These are phyloP conservation scores for Clavulina sp. DNA, from an alignment of 768 basidiomycete genomes.

Conservation along the genomic window DNA sequence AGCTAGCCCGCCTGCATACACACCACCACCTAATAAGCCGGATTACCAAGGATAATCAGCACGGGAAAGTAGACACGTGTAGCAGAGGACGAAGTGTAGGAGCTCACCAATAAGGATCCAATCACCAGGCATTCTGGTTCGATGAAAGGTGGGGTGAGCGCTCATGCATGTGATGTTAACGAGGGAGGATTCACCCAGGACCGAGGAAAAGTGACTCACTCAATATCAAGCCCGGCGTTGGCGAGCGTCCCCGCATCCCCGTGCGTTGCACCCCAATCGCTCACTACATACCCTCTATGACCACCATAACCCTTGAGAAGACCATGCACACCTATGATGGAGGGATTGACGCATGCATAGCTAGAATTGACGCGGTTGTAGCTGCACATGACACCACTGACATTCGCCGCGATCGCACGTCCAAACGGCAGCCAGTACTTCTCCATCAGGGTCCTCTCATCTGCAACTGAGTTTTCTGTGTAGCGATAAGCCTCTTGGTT, in stretches of 20 bases:
- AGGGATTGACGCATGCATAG: slow-evolving; percentile 12
- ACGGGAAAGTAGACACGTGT: no score
- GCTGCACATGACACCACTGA: slow-evolving; percentile 33
- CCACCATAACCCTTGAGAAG: slow-evolving; percentile 16
- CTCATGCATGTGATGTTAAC: neutral
- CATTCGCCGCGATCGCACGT: slow-evolving; percentile 44
- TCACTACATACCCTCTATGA: slow-evolving; percentile 15
- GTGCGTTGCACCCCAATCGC: slow-evolving; percentile 50
- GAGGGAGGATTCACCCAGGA: neutral
- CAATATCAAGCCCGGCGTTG: slow-evolving; percentile 4
- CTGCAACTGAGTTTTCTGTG: neutral
- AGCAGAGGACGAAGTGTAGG: neutral
- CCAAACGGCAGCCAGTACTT: slow-evolving; percentile 21
- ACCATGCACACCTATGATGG: slow-evolving; percentile 1
- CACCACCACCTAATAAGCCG: neutral
- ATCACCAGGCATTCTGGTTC: slow-evolving; percentile 22
- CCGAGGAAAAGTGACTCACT: no score
- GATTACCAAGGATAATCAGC: neutral
- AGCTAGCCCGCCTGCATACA: neutral
- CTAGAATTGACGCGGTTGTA: slow-evolving; percentile 17
- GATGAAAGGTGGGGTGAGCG: neutral
- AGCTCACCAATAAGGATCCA: neutral
- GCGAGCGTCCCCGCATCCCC: slow-evolving; percentile 13
- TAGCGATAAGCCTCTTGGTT: neutral
- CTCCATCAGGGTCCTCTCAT: slow-evolving; percentile 9